A percentile compares a stretch with the other conserved stretches of the same genome.
phyloP scores from a whole-genome alignment of 2,329 filamentous ascomycete genomes.

The Trichoderma koningiopsis region DNA sequence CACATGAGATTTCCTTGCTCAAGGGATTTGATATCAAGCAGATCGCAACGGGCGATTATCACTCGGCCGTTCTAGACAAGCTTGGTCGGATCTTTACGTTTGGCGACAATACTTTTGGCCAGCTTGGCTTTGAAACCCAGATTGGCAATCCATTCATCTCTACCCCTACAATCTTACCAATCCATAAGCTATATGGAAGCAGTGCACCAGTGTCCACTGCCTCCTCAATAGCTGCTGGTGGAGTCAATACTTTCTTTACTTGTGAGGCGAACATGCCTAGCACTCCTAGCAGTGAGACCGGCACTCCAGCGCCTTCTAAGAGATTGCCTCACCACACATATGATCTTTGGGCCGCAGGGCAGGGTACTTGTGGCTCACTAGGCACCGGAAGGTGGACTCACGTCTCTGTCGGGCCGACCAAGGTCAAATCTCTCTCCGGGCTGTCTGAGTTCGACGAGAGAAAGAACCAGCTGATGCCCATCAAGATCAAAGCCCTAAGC shows the following conservation, averaged over 20 bases:
- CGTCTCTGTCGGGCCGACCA: conserved; percentile 73
- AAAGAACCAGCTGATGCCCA: conserved; percentile 68
- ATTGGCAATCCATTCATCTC: conserved; percentile 64
- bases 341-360: conserved; percentile 85
- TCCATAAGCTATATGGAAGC: conserved; percentile 71
- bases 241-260: conserved; percentile 83
- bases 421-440: conserved; percentile 80
- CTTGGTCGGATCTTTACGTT: conserved; percentile 81
- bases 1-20: conserved; percentile 75
- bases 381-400: conserved; percentile 91
- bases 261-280: conserved; percentile 69
- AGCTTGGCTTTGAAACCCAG: conserved; percentile 78
- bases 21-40: conserved; percentile 70
- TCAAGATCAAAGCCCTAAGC: conserved; percentile 71
- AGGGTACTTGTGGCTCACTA: conserved; percentile 79
- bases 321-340: conserved; percentile 38
- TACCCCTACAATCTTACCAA: conserved; percentile 69
- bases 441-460: conserved; percentile 86
- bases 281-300: conserved; percentile 29
- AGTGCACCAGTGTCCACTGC: conserved; percentile 65
- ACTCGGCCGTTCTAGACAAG: conserved; percentile 77
- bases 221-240: conserved; percentile 81
- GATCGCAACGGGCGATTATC: conserved; percentile 83
- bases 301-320: conserved; percentile 36
- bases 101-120: conserved; percentile 89